phyloP scores from a whole-genome alignment of 2,329 filamentous ascomycete genomes.

The Fusarium pininemorale region DNA sequence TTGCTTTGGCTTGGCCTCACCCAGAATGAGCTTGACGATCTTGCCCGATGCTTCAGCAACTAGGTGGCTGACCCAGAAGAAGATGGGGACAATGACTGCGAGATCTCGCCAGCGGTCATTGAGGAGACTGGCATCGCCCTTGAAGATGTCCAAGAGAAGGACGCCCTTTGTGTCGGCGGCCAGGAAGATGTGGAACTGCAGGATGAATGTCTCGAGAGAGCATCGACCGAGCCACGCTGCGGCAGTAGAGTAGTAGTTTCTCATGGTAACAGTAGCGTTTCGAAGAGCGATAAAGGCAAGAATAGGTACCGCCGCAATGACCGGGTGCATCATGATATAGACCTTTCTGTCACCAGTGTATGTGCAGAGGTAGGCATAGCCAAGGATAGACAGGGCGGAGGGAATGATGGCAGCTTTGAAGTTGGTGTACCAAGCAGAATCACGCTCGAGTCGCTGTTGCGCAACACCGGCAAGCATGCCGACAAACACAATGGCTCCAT shows the following conservation, averaged over 20 bases:
- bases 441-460: constrained; percentile 33
- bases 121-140: constrained; percentile 37
- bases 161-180: constrained; percentile 65
- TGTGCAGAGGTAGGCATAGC: constrained; percentile 37
- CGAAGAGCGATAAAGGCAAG: constrained; percentile 62
- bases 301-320: constrained; percentile 63
- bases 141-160: constrained; percentile 48
- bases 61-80: constrained; percentile 43
- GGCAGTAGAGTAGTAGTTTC: constrained; percentile 49
- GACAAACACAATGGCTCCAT: constrained; percentile 64
- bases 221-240: constrained; percentile 63
- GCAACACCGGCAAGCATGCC: constrained; percentile 58
- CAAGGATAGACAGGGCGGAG: constrained; percentile 42
- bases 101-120: constrained; percentile 41
- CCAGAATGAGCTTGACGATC: constrained; percentile 40
- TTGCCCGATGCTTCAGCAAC: constrained; percentile 38
- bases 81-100: constrained; percentile 40
- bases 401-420: constrained; percentile 34
- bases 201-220: constrained; percentile 67
- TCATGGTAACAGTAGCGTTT: constrained; percentile 48
- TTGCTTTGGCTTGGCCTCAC: constrained; percentile 15
- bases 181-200: constrained; percentile 71
- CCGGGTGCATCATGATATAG: constrained; percentile 63
- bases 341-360: constrained; percentile 6
- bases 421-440: constrained; percentile 29